A percentile compares a stretch with the other conserved stretches of the same genome.
These are phyloP conservation scores for Mortierella sp. DNA, from an alignment of 371 early-diverging fungal genomes.

Conservation along the genomic window DNA sequence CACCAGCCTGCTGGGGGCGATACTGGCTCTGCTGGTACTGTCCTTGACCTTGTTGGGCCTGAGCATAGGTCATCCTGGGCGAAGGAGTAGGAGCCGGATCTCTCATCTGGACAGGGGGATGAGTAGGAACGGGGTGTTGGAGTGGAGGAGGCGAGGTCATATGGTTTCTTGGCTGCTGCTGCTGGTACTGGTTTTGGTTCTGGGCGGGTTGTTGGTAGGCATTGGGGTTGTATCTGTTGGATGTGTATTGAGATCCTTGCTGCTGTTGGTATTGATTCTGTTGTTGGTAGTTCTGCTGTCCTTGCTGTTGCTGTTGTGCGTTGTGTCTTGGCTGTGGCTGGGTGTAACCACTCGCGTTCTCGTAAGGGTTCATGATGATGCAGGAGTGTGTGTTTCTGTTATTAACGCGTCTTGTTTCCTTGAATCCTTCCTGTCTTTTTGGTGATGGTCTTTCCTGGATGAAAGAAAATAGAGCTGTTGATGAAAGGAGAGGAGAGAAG, in stretches of 20 bases:
- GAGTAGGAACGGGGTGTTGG: conserved; percentile 79
- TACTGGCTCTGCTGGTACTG: conserved; percentile 57
- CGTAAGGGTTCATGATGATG: conserved; percentile 51
- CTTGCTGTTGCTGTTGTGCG: conserved; percentile 25
- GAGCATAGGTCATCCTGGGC: conserved; percentile 59
- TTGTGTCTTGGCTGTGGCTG: conserved; percentile 51
- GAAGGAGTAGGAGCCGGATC: conserved; percentile 68
- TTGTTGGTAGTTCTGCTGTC: conserved; percentile 21
- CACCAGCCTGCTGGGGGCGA: conserved; percentile 57
- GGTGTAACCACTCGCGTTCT: conserved; percentile 40
- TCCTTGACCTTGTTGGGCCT: conserved; percentile 41
- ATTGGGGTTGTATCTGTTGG: conserved; percentile 57
- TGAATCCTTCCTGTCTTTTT: background rate
- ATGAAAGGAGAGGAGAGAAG: background rate
- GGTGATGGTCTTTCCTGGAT: background rate
- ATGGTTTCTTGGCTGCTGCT: conserved; percentile 35
- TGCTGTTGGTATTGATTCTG: conserved; percentile 35
- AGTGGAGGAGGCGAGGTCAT: conserved; percentile 75
- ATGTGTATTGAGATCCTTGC: conserved; percentile 28
- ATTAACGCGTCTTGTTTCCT: conserved; percentile 5
- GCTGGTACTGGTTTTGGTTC: conserved; percentile 28
- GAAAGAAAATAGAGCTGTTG: background rate
- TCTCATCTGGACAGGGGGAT: conserved; percentile 75
- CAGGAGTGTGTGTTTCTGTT: background rate
- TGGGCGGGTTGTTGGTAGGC: conserved; percentile 46